Conservation (phyloP, 2,329 filamentous ascomycete genomes). For the Pochonia chlamydosporia region DNA sequence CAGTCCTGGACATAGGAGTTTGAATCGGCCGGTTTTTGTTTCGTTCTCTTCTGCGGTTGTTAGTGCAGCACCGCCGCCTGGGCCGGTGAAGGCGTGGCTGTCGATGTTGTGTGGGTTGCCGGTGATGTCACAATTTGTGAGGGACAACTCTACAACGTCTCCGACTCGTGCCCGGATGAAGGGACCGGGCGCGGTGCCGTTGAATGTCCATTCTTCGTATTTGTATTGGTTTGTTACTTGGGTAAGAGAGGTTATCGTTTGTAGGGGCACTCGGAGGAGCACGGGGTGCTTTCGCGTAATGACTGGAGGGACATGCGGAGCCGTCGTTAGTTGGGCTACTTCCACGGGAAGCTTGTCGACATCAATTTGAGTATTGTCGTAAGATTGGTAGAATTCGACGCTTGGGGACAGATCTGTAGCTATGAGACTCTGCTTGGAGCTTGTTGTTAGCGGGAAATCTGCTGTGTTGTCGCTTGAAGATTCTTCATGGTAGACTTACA, state of each 20-base stretch:
- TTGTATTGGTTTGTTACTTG: constrained; percentile 27
- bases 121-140: constrained; percentile 25
- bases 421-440: too few species aligned
- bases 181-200: constrained; percentile 24
- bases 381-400: constrained; percentile 1
- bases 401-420: not conserved
- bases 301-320: constrained; percentile 23
- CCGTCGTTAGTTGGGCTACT: constrained; percentile 21
- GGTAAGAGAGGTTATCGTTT: constrained; percentile 18
- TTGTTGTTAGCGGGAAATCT: too few species aligned
- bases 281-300: constrained; percentile 25
- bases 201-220: constrained; percentile 30
- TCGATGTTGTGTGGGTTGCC: constrained; percentile 31
- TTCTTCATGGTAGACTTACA: not conserved
- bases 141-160: constrained; percentile 23
- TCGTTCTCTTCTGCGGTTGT: constrained; percentile 26
- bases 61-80: constrained; percentile 25
- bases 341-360: constrained; percentile 19
- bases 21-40: constrained; percentile 24
- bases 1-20: constrained; percentile 22
- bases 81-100: constrained; percentile 24
- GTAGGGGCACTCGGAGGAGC: constrained; percentile 23
- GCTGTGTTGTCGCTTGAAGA: too few species aligned
- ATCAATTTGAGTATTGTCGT: constrained; percentile 2
- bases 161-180: constrained; percentile 29